A percentile compares a stretch with the other conserved stretches of the same genome.
These are phyloP conservation scores for Achaetomiella virescens DNA, from an alignment of 495 filamentous ascomycete species.

Conservation along the genomic window DNA sequence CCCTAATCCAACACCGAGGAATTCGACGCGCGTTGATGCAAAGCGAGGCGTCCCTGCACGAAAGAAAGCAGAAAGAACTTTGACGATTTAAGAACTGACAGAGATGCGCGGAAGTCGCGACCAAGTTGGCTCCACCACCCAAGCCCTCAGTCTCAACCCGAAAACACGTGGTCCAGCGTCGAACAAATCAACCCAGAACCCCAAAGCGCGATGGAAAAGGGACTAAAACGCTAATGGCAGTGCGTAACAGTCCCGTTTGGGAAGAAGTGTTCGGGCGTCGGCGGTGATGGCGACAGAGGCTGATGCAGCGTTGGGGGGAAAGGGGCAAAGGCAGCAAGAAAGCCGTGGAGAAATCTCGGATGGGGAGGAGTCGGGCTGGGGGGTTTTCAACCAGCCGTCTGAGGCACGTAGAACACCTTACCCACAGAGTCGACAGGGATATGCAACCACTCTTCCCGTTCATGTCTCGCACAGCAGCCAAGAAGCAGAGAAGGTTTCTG, in stretches of 20 bases:
- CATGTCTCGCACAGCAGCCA: conserved; percentile 21
- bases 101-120: not conserved
- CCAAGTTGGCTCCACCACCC: not conserved
- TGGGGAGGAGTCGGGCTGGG: conserved; percentile 27
- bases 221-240: not conserved
- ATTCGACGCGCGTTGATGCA: not conserved
- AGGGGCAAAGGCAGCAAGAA: conserved; percentile 17
- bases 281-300: not conserved
- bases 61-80: not conserved
- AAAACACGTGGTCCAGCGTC: too few species aligned
- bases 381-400: conserved; percentile 14
- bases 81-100: not conserved
- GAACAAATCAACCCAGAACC: not conserved
- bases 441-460: conserved; percentile 14
- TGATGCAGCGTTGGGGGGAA: not conserved
- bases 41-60: not conserved
- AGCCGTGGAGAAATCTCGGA: conserved; percentile 24
- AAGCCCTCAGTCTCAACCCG: not conserved
- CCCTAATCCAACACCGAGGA: not conserved
- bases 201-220: not conserved
- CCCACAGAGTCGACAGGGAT: conserved; percentile 17
- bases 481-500: not conserved
- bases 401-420: conserved; percentile 16
- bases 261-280: not conserved
- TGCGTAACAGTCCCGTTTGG: not conserved